A percentile compares a stretch with the other conserved stretches of the same genome.
These are phyloP conservation scores for Chlamydomonas sphaeroides DNA, from an alignment of 139 green algal species.

Conservation along the genomic window DNA sequence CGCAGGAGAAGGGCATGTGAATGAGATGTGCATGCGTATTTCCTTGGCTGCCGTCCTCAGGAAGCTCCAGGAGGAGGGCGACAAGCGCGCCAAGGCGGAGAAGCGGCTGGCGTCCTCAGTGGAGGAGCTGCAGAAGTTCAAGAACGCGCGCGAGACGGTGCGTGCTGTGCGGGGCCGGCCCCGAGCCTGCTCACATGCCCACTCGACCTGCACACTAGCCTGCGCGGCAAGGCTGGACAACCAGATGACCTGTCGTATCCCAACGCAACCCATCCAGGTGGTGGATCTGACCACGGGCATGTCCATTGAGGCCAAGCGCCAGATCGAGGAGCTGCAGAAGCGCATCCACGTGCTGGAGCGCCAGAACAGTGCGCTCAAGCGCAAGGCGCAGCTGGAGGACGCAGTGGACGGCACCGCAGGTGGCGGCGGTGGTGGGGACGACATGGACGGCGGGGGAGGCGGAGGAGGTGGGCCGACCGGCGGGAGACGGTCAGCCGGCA, in stretches of 20 bases:
- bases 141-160: conserved; percentile 39
- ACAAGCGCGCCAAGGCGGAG: conserved; percentile 25
- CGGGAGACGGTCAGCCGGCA: background rate
- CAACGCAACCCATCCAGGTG: conserved; percentile 4
- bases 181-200: too few relatives aligned
- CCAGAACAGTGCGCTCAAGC: conserved; percentile 59
- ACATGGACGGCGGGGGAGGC: conserved; percentile 8
- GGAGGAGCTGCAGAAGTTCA: conserved; percentile 38
- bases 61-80: conserved; percentile 40
- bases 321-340: conserved; percentile 67
- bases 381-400: conserved; percentile 12
- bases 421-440: conserved; percentile 24
- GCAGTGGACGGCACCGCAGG: background rate
- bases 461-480: background rate
- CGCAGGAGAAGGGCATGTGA: too few relatives aligned
- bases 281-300: conserved; percentile 61
- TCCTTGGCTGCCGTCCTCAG: too few relatives aligned
- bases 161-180: background rate
- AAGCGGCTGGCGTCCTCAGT: conserved; percentile 26
- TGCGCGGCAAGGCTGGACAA: too few relatives aligned
- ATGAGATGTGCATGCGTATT: too few relatives aligned
- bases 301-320: conserved; percentile 52
- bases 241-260: background rate
- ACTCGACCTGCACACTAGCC: too few relatives aligned
- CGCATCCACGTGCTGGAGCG: conserved; percentile 61